phyloP scores from a whole-genome alignment of 2,329 filamentous ascomycete genomes.

The Pestalotiopsis sp. region DNA sequence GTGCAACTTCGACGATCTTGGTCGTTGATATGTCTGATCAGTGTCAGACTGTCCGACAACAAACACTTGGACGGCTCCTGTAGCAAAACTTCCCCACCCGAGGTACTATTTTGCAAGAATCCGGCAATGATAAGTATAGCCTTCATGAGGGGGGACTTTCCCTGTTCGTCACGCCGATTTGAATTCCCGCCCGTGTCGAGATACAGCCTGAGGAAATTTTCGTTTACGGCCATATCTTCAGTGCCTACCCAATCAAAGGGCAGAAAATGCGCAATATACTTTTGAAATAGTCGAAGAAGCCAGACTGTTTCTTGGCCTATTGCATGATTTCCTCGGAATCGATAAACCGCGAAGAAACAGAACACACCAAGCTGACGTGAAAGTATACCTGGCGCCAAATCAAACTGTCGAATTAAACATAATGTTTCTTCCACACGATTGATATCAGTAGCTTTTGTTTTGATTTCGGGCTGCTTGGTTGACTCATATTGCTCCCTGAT shows the following conservation, averaged over 20 bases:
- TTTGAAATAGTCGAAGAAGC: background rate
- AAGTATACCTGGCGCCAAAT: background rate
- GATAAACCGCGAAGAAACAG: no score
- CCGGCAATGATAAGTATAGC: background rate
- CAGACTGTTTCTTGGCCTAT: background rate
- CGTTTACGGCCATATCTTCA: no score
- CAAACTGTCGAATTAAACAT: background rate
- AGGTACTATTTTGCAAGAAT: background rate
- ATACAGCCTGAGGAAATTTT: background rate
- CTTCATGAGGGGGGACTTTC: background rate
- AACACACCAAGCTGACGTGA: background rate
- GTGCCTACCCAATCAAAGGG: no score
- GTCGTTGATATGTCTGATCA: no score
- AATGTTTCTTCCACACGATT: background rate
- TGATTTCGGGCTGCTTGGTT: no score
- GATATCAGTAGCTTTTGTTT: no score
- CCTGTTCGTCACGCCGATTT: background rate
- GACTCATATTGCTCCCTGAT: no score
- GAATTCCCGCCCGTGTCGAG: background rate
- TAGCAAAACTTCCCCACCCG: no score
- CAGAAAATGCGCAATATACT: no score
- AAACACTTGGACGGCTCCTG: no score
- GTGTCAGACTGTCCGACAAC: no score
- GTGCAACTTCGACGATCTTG: background rate
- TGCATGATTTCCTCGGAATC: no score